phyloP scores from a whole-genome alignment of 163 green algal genomes.

The Chloromonas sp. region DNA sequence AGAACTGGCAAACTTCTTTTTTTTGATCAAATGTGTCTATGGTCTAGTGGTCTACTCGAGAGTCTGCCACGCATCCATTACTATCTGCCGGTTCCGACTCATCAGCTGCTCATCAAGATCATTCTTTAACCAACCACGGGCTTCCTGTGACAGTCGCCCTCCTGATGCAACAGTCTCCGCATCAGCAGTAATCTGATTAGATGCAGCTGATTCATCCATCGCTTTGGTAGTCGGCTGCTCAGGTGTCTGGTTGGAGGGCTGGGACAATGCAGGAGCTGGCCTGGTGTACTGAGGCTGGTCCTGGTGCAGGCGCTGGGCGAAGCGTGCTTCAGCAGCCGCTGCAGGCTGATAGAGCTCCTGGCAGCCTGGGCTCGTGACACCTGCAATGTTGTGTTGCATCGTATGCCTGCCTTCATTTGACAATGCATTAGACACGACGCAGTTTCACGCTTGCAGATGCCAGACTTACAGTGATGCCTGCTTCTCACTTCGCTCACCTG shows the following conservation, averaged over 20 bases:
- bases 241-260: too few relatives aligned
- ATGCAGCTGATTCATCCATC: too few relatives aligned
- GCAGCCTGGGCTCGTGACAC: slow-evolving; percentile 14
- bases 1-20: too few relatives aligned
- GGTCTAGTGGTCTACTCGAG: not conserved
- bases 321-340: slow-evolving; percentile 16
- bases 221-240: too few relatives aligned
- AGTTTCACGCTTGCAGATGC: too few relatives aligned
- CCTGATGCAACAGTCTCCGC: too few relatives aligned
- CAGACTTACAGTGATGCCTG: too few relatives aligned
- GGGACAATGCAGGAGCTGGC: too few relatives aligned
- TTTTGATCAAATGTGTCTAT: too few relatives aligned
- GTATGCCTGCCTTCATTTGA: not conserved
- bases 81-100: not conserved
- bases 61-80: not conserved
- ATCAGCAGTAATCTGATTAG: too few relatives aligned
- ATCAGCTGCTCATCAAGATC: not conserved
- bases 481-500: not conserved
- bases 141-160: not conserved
- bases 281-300: not conserved
- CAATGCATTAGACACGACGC: too few relatives aligned
- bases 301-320: not conserved
- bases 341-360: slow-evolving; percentile 31
- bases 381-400: not conserved
- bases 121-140: not conserved